Base-by-base conservation (phyloP, 2,329 filamentous ascomycete genomes). In the Verticillium nonalfalfae region DNA sequence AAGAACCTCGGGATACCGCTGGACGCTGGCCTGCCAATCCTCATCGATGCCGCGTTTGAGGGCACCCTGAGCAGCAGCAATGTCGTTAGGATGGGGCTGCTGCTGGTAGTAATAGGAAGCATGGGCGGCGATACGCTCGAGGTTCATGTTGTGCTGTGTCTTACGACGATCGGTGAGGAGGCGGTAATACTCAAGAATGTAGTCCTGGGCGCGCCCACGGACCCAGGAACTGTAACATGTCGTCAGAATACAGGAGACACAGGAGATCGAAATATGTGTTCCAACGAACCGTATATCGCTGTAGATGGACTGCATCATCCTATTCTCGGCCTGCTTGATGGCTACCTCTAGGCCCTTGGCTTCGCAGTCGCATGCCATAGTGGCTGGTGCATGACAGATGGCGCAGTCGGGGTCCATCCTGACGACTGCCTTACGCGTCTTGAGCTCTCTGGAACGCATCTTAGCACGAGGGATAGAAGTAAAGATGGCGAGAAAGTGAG, bases 1-100 rank as follows among this genome's bases (percentile, higher is more conserved):
- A 60, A 94, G 78, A n/a, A 93, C 87, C 71, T 93, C 89, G 4
- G 90, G 90, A 68, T 93, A 94, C 60, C 87, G 83, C 68, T 91
- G 84, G 45, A 93, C 90, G 57, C 87, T 89, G 35, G 84, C 81
- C 68, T 88, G 84, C 90, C 90, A 94, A 75, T 93, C 90, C 64
- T 90, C 87, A 68, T 93, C 89, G 68, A 93, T 89, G 63, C 89
- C 89, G 58, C 85, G 82, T 74, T 91, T 91, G 63, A 91, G 79
- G 57, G 82, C 80, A 15, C 80, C 80, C 69, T 91, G 84, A 31
- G 88, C 89, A 61, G 84, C 81, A 45, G 81, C 78, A 59, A 92
- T 82, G 69, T 91, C 83, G 65, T 75, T 80, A 33, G 84, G 85
- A 63, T 88, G 83, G 33, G 85, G 85, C 31, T 79, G 79, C 2